These are phyloP conservation scores for Neonectria hederae DNA, from an alignment of 2,329 filamentous ascomycete genomes.

Conservation along the genomic window DNA sequence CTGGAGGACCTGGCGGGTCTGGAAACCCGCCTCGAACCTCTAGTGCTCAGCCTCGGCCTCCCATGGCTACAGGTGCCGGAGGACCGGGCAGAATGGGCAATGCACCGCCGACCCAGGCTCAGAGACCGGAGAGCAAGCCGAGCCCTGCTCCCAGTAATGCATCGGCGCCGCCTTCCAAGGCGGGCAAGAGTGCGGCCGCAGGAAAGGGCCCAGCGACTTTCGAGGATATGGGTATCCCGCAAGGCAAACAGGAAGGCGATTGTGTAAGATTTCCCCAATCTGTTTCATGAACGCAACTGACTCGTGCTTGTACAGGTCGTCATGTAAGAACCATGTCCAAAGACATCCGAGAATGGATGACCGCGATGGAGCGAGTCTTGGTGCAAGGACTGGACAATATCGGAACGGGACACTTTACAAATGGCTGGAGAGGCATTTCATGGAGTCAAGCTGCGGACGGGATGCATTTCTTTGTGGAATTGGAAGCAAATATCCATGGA, in stretches of 20 bases:
- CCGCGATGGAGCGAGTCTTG: conserved; percentile 1
- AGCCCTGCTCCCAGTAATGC: conserved; percentile 45
- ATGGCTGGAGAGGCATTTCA: conserved; percentile 15
- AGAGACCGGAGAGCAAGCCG: conserved; percentile 42
- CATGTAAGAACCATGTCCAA: conserved; percentile 34
- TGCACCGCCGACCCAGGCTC: conserved; percentile 48
- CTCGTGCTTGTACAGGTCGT: conserved; percentile 31
- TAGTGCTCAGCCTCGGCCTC: conserved; percentile 35
- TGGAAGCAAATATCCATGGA: conserved; percentile 12
- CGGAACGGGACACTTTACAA: neutral
- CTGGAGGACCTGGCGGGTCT: conserved; percentile 1
- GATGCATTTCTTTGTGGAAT: conserved; percentile 8
- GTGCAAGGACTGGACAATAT: conserved; percentile 4
- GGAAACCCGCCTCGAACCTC: conserved; percentile 37
- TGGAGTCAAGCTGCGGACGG: conserved; percentile 14
- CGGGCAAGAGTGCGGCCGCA: conserved; percentile 38
- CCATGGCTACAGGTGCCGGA: conserved; percentile 29
- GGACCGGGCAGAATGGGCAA: conserved; percentile 48
- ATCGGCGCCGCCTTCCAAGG: conserved; percentile 51
- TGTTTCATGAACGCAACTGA: conserved; percentile 9
- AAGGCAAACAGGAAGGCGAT: conserved; percentile 83
- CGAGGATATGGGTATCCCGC: conserved; percentile 96
- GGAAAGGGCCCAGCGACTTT: conserved; percentile 91
- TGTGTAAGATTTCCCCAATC: conserved; percentile 72
- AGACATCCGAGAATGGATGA: neutral